Base-by-base conservation (phyloP, 768 basidiomycete species). In the Coprinopsis strossmayeri region DNA sequence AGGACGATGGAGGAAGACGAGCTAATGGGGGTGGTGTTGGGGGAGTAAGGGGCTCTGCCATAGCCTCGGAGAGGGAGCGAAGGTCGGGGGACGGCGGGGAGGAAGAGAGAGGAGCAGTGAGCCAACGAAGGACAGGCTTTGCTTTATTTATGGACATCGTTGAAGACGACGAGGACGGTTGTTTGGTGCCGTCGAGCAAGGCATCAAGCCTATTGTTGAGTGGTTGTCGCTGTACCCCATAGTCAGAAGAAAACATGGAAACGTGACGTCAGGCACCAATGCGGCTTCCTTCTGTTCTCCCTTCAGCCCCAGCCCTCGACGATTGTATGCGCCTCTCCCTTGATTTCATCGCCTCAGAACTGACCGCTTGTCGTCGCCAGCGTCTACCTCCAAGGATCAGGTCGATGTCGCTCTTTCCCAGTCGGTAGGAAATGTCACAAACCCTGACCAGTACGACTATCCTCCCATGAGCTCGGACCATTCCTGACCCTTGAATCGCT, bases 391-490 rank as follows among this genome's bases (percentile, higher is more conserved):
- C n/a, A 59, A 67, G 15, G 72, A 82, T 35, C 72, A 86, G 52
- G 57, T 84, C 28, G 57, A 69, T 2, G 65, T 73, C 2, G 76
- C 73, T 12, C 7, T 45, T 27, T 45, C 54, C 61, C 40, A 56
- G 51, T 17, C 66, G 0, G 51, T 79, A 20, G 84, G 75, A 2
- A 78, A 78, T 44, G 77, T 81, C 26, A 85, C 87, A 0, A 74
- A 73, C 23, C 83, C 87, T 10, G 57, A 72, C 44, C 78, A 84
- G 87, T 88, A 58, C 44, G 81, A 69, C 15, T n/a, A 15, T 32
- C 30, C 15, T 32, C 30, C 30, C 30, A 7, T 15, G 30, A 7
- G 30, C 30, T 32, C 30, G 7, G 9, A 15, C 30, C n/a, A n/a
- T n/a, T n/a, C 30, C 30, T 32, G 30, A 32, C 30, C 7, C 7